These are phyloP conservation scores for Cryomyces antarcticus DNA, from an alignment of 495 filamentous ascomycete genomes.

Conservation along the genomic window DNA sequence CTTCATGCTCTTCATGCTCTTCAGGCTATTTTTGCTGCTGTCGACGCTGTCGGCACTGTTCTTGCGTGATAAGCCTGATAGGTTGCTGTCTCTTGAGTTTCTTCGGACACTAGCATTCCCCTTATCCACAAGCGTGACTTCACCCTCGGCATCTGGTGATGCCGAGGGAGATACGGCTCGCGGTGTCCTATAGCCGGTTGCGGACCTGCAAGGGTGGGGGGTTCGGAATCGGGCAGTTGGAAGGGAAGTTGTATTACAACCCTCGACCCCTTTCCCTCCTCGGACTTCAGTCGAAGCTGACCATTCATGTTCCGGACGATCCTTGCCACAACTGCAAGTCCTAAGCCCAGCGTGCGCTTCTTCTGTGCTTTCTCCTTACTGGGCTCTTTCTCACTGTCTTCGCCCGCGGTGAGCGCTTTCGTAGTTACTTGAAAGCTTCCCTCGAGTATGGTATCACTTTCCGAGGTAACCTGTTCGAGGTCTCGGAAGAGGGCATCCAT, in stretches of 20 bases:
- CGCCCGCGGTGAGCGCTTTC: conserved; percentile 8
- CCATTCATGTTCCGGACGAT: conserved; percentile 82
- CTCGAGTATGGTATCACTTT: conserved; percentile 25
- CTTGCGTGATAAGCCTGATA: conserved; percentile 9
- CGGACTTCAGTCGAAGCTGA: conserved; percentile 70
- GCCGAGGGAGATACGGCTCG: conserved; percentile 1
- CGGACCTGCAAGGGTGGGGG: conserved; percentile 4
- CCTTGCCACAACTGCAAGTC: conserved; percentile 68
- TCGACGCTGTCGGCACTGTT: conserved; percentile 21
- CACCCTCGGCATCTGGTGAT: conserved; percentile 18
- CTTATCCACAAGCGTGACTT: conserved; percentile 36
- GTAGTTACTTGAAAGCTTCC: conserved; percentile 7
- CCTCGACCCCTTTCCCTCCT: conserved; percentile 65
- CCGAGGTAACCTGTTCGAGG: conserved; percentile 63
- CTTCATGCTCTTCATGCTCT: conserved; percentile 26
- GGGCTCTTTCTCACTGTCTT: conserved; percentile 4
- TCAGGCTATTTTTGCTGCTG: conserved; percentile 13
- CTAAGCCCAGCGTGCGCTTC: conserved; percentile 48
- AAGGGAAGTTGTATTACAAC: conserved; percentile 61
- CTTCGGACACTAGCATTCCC: conserved; percentile 9
- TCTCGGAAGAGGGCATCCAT: conserved; percentile 67
- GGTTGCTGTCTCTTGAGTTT: conserved; percentile 3
- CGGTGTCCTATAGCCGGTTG: conserved; percentile 11
- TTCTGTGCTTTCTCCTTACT: conserved; percentile 6
- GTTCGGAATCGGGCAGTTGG: conserved; percentile 31